phyloP scores from a whole-genome alignment of 495 filamentous ascomycete genomes.

The Xylaria grammica region DNA sequence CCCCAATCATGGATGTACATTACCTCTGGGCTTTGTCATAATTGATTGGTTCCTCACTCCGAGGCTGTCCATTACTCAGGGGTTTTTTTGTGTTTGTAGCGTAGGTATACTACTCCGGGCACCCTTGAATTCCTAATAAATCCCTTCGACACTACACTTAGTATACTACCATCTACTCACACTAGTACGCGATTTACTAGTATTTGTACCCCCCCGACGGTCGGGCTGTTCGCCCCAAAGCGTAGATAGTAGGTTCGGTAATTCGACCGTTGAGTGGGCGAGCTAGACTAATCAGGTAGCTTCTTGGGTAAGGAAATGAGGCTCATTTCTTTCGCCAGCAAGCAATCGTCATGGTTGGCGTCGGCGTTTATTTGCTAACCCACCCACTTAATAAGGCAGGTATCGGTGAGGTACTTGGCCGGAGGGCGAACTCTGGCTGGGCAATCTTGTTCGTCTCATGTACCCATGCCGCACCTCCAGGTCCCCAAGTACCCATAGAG shows the following conservation, averaged over 20 bases:
- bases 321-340: slow-evolving; percentile 20
- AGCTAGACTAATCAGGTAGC: slow-evolving; percentile 22
- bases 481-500: too few species aligned
- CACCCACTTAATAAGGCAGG: background rate
- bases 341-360: background rate
- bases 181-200: too few species aligned
- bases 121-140: background rate
- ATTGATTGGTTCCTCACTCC: background rate
- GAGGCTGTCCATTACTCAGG: slow-evolving; percentile 1
- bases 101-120: background rate
- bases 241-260: slow-evolving; percentile 3
- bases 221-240: background rate
- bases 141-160: too few species aligned
- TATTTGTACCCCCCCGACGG: background rate
- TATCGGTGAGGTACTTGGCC: background rate
- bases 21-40: background rate
- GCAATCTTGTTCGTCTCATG: too few species aligned
- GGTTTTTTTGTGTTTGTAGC: background rate
- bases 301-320: slow-evolving; percentile 22
- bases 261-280: background rate
- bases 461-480: too few species aligned
- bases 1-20: background rate
- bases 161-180: too few species aligned
- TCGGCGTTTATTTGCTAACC: background rate
- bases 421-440: too few species aligned